Evolutionary conservation across 1,284 basidiomycete species (phyloP).

Genomic region (Hymenochaete sp.): DNA sequence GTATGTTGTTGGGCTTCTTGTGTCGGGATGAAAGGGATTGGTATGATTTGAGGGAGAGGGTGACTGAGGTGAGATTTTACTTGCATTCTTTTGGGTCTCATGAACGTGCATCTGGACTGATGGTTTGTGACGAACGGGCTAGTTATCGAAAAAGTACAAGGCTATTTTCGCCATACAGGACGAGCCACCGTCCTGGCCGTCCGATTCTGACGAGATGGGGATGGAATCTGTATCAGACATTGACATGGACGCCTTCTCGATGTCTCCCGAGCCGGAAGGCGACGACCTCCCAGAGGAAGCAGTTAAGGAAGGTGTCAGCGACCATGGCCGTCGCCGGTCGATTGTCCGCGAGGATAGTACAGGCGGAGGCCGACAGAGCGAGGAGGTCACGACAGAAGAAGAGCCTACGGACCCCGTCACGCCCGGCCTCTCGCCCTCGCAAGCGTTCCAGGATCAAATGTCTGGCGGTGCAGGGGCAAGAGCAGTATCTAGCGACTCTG

Average conservation of each 20-base stretch:
- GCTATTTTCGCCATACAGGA: constrained; percentile 79
- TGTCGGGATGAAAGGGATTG: constrained; percentile 78
- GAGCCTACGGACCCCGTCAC: constrained; percentile 59
- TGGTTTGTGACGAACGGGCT: constrained; percentile 2
- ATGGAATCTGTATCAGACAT: constrained; percentile 75
- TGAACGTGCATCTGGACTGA: constrained; percentile 3
- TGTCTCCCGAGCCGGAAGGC: constrained; percentile 32
- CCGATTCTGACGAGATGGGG: constrained; percentile 66
- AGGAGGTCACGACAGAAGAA: constrained; percentile 55
- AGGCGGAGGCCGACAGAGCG: constrained; percentile 15
- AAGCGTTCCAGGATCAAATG: constrained; percentile 12
- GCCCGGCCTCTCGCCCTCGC: constrained; percentile 37
- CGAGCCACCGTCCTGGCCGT: constrained; percentile 77
- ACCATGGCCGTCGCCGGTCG: not conserved
- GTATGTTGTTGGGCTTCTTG: constrained; percentile 93
- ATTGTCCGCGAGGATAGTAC: constrained; percentile 4
- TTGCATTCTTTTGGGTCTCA: not conserved
- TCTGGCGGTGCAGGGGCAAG: no score
- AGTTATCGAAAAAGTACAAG: constrained; percentile 52
- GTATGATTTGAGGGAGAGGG: constrained; percentile 69
- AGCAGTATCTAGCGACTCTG: constrained; percentile 20
- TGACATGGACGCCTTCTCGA: constrained; percentile 41
- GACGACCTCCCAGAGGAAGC: constrained; percentile 29
- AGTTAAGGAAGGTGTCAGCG: constrained; percentile 24
- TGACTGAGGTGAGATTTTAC: constrained; percentile 46